Evolutionary conservation across 768 basidiomycete genomes (phyloP).

Genomic region (Gloeopeniophorella convolvens): DNA sequence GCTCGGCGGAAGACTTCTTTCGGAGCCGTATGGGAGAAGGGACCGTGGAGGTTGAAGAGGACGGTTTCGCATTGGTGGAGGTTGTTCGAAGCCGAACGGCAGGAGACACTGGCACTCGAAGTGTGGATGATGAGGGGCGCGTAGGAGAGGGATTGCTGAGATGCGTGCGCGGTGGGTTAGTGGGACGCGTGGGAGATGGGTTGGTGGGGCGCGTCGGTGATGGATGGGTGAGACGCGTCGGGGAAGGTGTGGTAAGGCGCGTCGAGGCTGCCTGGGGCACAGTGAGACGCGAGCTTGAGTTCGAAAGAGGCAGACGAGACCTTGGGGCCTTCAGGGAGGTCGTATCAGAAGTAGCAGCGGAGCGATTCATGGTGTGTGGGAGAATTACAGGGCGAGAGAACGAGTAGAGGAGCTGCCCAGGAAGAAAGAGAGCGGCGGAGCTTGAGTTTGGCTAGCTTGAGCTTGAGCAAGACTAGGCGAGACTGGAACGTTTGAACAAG

Average conservation of each 20-base stretch:
- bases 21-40: neutral
- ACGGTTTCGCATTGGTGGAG: neutral
- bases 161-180: no score
- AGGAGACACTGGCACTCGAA: conserved; percentile 4
- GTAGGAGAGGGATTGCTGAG: no score
- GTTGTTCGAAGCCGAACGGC: neutral
- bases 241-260: neutral
- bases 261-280: neutral
- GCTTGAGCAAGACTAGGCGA: no score
- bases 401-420: no score
- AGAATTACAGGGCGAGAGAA: neutral
- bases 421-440: no score
- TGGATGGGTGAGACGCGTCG: no score
- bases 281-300: neutral
- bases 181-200: no score
- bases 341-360: neutral
- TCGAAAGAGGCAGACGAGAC: conserved; percentile 10
- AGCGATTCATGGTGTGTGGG: neutral
- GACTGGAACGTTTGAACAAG: no score
- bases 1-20: conserved; percentile 1
- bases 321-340: conserved; percentile 1
- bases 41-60: neutral
- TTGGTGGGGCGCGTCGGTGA: neutral
- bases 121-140: neutral
- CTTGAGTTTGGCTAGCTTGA: no score